Conservation (phyloP, 805 yeast genomes). For the Candida sonorensis region DNA sequence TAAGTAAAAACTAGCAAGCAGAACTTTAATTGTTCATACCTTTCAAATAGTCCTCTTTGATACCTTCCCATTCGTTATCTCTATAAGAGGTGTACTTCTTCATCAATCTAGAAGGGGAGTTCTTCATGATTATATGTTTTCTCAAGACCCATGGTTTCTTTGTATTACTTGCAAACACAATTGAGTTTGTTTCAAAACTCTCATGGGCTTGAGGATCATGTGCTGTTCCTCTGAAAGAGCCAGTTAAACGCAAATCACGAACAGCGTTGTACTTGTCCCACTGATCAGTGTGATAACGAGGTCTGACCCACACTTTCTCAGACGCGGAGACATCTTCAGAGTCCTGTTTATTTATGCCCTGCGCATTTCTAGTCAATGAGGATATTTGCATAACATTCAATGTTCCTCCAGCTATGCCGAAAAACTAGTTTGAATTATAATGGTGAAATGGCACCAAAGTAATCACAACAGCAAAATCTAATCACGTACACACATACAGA, state of each 20-base stretch:
- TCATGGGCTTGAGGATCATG: conserved; percentile 68
- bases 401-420: conserved; percentile 50
- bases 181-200: conserved; percentile 64
- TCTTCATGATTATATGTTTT: conserved; percentile 33
- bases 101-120: conserved; percentile 31
- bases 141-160: conserved; percentile 32
- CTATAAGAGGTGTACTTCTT: conserved; percentile 27
- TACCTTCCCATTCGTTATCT: conserved; percentile 26
- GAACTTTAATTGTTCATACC: conserved; percentile 25
- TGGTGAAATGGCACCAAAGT: too few species aligned
- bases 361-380: conserved; percentile 26
- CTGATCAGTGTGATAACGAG: conserved; percentile 45
- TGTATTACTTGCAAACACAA: conserved; percentile 27
- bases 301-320: conserved; percentile 46
- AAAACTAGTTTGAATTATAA: too few species aligned
- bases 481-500: too few species aligned
- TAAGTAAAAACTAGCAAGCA: not conserved
- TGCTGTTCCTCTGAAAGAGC: conserved; percentile 61
- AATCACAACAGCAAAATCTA: too few species aligned
- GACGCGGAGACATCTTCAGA: conserved; percentile 32
- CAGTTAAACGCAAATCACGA: conserved; percentile 74
- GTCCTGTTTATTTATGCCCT: conserved; percentile 29
- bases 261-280: conserved; percentile 55
- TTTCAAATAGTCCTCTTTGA: conserved; percentile 29
- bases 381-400: conserved; percentile 28